These are phyloP conservation scores for Collybia nuda DNA, from an alignment of 768 basidiomycete genomes.

Conservation along the genomic window DNA sequence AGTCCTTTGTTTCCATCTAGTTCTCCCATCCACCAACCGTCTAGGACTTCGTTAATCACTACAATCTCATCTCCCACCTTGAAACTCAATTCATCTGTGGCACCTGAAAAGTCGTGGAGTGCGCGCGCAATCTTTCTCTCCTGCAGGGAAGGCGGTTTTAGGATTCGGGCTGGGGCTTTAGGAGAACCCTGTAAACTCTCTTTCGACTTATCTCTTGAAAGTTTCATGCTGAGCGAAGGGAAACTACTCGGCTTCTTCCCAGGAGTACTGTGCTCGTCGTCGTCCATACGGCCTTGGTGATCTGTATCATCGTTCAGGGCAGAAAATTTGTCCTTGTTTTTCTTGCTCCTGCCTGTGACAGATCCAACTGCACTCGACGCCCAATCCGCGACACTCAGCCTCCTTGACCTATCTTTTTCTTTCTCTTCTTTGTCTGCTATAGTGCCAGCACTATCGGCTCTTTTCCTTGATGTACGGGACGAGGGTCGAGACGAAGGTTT, in stretches of 20 bases:
- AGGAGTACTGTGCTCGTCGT: slow-evolving; percentile 15
- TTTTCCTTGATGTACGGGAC: slow-evolving; percentile 64
- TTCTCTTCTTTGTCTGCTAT: slow-evolving; percentile 31
- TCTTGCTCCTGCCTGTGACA: slow-evolving; percentile 53
- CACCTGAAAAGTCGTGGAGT: slow-evolving; percentile 72
- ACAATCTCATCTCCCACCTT: slow-evolving; percentile 71
- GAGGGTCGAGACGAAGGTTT: slow-evolving; percentile 22
- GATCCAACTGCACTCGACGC: slow-evolving; percentile 65
- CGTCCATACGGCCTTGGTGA: slow-evolving; percentile 24
- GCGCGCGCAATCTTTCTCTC: slow-evolving; percentile 64
- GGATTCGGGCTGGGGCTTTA: slow-evolving; percentile 36
- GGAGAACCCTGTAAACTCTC: slow-evolving; percentile 28
- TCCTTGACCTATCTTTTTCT: slow-evolving; percentile 37
- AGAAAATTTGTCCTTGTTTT: slow-evolving; percentile 58
- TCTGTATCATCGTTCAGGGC: slow-evolving; percentile 40
- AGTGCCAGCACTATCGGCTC: slow-evolving; percentile 56
- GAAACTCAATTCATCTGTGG: slow-evolving; percentile 78
- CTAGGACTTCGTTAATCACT: slow-evolving; percentile 78
- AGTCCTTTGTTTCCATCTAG: slow-evolving; percentile 68
- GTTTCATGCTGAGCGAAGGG: slow-evolving; percentile 24
- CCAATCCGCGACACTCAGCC: slow-evolving; percentile 60
- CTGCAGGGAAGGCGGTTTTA: slow-evolving; percentile 50
- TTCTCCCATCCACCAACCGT: slow-evolving; percentile 92
- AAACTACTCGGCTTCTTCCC: slow-evolving; percentile 26
- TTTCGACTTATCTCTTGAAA: slow-evolving; percentile 34